A percentile compares a stretch with the other conserved stretches of the same genome.
Conservation (phyloP, 2,329 filamentous ascomycete genomes). For the Fusarium napiforme region DNA sequence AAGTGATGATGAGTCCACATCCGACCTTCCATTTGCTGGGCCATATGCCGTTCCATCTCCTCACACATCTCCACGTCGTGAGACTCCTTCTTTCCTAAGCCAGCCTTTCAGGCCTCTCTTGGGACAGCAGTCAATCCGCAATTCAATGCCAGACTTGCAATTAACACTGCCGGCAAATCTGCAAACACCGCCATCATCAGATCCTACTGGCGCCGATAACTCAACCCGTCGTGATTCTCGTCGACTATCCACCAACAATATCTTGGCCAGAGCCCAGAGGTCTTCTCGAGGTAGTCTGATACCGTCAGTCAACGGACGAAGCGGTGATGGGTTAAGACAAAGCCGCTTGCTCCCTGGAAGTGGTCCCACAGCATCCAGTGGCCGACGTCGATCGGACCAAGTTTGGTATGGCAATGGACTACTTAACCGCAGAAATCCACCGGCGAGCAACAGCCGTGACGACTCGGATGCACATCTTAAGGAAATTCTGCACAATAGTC, state of each 20-base stretch:
- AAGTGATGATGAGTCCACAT: not conserved
- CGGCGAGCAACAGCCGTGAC: slow-evolving; percentile 19
- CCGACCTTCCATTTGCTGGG: slow-evolving; percentile 6
- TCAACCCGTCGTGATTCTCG: slow-evolving; percentile 4
- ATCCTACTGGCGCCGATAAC: slow-evolving; percentile 20
- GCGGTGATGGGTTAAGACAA: slow-evolving; percentile 23
- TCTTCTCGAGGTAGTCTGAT: slow-evolving; percentile 1
- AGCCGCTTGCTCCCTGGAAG: slow-evolving; percentile 18
- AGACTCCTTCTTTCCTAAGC: not conserved
- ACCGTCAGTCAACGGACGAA: not conserved
- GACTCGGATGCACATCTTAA: slow-evolving; percentile 21
- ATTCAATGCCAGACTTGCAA: not conserved
- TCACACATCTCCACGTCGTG: slow-evolving; percentile 10
- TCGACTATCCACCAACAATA: slow-evolving; percentile 1
- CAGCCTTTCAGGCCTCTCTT: slow-evolving; percentile 17
- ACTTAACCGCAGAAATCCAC: slow-evolving; percentile 6
- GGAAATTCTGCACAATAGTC: slow-evolving; percentile 20
- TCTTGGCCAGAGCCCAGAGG: slow-evolving; percentile 6
- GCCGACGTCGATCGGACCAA: slow-evolving; percentile 21
- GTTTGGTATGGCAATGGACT: slow-evolving; percentile 18
- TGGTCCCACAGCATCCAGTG: not conserved
- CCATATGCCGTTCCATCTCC: slow-evolving; percentile 6
- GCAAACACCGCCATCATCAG: slow-evolving; percentile 44
- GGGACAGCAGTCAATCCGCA: slow-evolving; percentile 1
- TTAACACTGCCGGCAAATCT: slow-evolving; percentile 2